These are phyloP conservation scores for Xylariaceae sp. DNA, from an alignment of 2,329 filamentous ascomycete genomes.

Conservation along the genomic window DNA sequence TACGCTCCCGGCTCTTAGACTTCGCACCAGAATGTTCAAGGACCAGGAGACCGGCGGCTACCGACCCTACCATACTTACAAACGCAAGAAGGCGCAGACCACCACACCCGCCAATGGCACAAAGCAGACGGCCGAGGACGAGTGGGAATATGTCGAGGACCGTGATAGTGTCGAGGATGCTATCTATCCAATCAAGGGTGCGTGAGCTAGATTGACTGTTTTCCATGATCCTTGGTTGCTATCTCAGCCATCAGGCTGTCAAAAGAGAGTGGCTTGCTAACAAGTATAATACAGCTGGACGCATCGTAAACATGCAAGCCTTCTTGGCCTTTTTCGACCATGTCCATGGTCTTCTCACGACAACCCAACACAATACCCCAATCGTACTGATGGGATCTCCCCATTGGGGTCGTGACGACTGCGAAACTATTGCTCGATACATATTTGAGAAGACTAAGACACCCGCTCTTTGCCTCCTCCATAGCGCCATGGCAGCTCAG, in stretches of 20 bases:
- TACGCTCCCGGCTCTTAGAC: slow-evolving; percentile 78
- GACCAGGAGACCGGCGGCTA: slow-evolving; percentile 73
- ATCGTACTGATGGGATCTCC: slow-evolving; percentile 87
- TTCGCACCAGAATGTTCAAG: slow-evolving; percentile 92
- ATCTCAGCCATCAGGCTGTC: neutral
- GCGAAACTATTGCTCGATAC: slow-evolving; percentile 84
- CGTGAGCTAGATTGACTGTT: slow-evolving; percentile 14
- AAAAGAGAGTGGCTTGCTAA: slow-evolving; percentile 10
- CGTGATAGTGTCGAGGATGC: slow-evolving; percentile 82
- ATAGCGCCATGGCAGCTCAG: slow-evolving; percentile 79
- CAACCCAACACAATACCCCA: slow-evolving; percentile 92
- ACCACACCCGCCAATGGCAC: slow-evolving; percentile 33
- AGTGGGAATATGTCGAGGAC: slow-evolving; percentile 77
- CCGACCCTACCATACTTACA: slow-evolving; percentile 70
- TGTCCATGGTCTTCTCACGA: slow-evolving; percentile 82
- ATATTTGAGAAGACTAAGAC: slow-evolving; percentile 97
- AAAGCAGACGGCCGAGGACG: slow-evolving; percentile 46
- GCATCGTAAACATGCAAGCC: slow-evolving; percentile 83
- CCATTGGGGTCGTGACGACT: slow-evolving; percentile 82
- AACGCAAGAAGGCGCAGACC: slow-evolving; percentile 45
- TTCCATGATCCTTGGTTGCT: neutral
- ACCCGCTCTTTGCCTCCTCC: slow-evolving; percentile 83
- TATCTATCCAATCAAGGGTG: slow-evolving; percentile 72
- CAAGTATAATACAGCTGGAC: slow-evolving; percentile 48
- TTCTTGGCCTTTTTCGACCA: slow-evolving; percentile 92